phyloP scores from a whole-genome alignment of 2,329 filamentous ascomycete genomes.

The Plenodomus tracheiphilus region DNA sequence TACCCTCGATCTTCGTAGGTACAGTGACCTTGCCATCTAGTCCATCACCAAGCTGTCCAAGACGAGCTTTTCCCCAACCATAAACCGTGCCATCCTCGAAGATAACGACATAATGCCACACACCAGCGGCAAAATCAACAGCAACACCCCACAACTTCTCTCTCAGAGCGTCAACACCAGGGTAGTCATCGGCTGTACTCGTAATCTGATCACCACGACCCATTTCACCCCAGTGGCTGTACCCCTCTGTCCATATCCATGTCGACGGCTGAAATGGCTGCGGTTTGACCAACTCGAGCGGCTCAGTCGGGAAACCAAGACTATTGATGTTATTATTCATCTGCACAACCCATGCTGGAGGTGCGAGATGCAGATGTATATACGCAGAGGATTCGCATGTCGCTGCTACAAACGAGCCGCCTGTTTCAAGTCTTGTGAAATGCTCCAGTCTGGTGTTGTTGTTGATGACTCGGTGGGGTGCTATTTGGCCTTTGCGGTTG shows the following conservation, averaged over 20 bases:
- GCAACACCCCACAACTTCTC: conserved; percentile 42
- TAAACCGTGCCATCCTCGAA: conserved; percentile 76
- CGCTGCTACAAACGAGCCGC: conserved; percentile 15
- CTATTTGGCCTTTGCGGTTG: conserved; percentile 53
- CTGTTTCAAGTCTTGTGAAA: conserved; percentile 3
- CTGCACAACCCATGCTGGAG: not conserved
- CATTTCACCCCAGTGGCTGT: conserved; percentile 32
- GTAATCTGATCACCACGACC: conserved; percentile 10
- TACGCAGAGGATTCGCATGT: conserved; percentile 34
- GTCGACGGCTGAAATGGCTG: not conserved
- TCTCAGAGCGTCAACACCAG: not conserved
- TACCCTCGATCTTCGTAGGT: conserved; percentile 36
- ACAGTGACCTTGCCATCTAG: conserved; percentile 46
- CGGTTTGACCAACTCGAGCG: not conserved
- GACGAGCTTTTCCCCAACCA: conserved; percentile 86
- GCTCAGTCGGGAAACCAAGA: not conserved
- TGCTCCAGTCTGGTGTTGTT: conserved; percentile 1
- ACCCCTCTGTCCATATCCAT: conserved; percentile 18
- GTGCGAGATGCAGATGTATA: conserved; percentile 3
- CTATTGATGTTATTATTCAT: not conserved
- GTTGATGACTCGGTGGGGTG: conserved; percentile 3
- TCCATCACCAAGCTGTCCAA: conserved; percentile 74
- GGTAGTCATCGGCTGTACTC: not conserved
- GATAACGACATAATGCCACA: conserved; percentile 76
- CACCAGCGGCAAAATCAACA: conserved; percentile 69